Conservation (phyloP, 495 filamentous ascomycete species). For the Aspergillus baeticus region DNA sequence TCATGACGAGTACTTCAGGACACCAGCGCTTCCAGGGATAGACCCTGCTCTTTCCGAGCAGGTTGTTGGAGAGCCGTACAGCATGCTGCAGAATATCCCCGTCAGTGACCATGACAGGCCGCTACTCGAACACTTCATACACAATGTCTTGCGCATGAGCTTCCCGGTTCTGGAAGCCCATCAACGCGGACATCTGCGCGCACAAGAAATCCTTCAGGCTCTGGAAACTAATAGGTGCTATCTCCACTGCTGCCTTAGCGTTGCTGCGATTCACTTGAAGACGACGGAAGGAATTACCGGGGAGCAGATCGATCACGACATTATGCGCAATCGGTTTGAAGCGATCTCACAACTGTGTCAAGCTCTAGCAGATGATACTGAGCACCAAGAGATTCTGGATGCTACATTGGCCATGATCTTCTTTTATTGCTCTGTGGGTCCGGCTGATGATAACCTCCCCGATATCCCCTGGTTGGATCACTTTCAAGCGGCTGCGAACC, state of each 20-base stretch:
- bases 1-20: slow-evolving; percentile 63
- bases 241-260: slow-evolving; percentile 93
- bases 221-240: slow-evolving; percentile 90
- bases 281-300: slow-evolving; percentile 62
- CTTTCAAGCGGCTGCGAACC: slow-evolving; percentile 83
- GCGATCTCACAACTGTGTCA: slow-evolving; percentile 85
- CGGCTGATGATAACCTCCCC: slow-evolving; percentile 79
- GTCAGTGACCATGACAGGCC: slow-evolving; percentile 87
- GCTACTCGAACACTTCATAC: slow-evolving; percentile 88
- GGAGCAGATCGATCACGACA: slow-evolving; percentile 85
- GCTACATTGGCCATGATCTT: slow-evolving; percentile 95
- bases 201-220: slow-evolving; percentile 78
- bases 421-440: slow-evolving; percentile 92
- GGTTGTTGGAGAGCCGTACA: slow-evolving; percentile 20
- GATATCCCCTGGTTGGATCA: slow-evolving; percentile 97
- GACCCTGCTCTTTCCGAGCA: slow-evolving; percentile 35
- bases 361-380: slow-evolving; percentile 71
- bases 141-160: slow-evolving; percentile 81
- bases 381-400: slow-evolving; percentile 88
- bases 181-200: slow-evolving; percentile 72
- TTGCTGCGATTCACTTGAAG: slow-evolving; percentile 93
- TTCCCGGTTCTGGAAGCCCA: slow-evolving; percentile 90
- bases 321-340: slow-evolving; percentile 88
- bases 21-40: slow-evolving; percentile 43
- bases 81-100: slow-evolving; percentile 67